Base-by-base conservation (phyloP, 1,284 basidiomycete species). In the Mycocalia duriaeana region DNA sequence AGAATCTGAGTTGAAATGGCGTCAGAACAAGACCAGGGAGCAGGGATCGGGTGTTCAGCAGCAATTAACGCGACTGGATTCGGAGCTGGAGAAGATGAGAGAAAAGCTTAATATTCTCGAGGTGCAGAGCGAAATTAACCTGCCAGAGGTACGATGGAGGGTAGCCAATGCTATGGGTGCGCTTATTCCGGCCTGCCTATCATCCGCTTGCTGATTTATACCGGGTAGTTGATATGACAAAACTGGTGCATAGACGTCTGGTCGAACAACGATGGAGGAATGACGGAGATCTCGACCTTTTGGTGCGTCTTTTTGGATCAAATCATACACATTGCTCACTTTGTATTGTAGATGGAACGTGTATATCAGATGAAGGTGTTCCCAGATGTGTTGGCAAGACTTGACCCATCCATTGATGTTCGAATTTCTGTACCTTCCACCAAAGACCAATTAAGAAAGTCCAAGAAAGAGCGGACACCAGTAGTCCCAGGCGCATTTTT, bases 301-400 rank as follows among this genome's bases (percentile, higher is more conserved):
- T 96, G 63, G 90, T 91, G 50, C 38, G 85, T 70, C n/a, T 43
- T 26, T 35, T n/a, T n/a, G 41, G 6, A 34, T 22, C 44, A 14
- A 31, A n/a, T 24, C 40, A 5, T 35, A 14, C 22, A 8, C 37
- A 22, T 5, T 34, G 22, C 25, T 16, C 23, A 44, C 13, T 28
- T 16, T 7, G 47, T 19, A 43, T 50, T 6, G 39, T 59, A 93
- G 84, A 96, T 96, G 90, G 90, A 97, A 65, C 85, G 94, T 57
- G 65, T 95, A 40, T 75, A 89, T 58, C 86, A 93, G 67, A 92
- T 97, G 90, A 72, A 85, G 44, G 82, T 98, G 45, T 74, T 96
- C 3, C 94, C 95, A 0, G 95, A 98, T 62, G 69, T 94, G 2
- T 63, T 97, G 5, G 81, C 90, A 0, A 71, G 71, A 25, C 65